Percentiles rank a stretch among this genome's conserved stretches.
phyloP scores from a whole-genome alignment of 2,329 filamentous ascomycete genomes.

The Alternaria panax region DNA sequence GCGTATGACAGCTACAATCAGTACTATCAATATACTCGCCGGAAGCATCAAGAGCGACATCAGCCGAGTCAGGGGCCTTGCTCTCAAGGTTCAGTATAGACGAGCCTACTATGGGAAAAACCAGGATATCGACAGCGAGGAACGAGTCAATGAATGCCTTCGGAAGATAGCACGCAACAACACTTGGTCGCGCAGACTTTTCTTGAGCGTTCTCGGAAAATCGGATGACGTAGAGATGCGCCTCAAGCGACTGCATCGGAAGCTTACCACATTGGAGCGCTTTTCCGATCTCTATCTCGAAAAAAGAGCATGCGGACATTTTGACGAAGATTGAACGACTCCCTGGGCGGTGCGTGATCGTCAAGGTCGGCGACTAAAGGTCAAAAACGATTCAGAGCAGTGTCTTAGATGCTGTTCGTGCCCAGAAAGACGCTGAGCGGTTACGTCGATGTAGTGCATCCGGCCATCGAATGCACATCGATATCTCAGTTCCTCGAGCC shows the following conservation, averaged over 20 bases:
- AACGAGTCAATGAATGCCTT: constrained; percentile 30
- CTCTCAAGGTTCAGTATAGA: constrained; percentile 20
- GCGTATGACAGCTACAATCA: constrained; percentile 25
- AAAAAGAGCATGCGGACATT: constrained; percentile 32
- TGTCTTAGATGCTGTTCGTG: constrained; percentile 28
- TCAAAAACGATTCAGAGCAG: constrained; percentile 21
- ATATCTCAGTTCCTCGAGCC: constrained; percentile 35
- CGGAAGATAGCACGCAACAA: constrained; percentile 24
- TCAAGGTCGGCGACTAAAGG: constrained; percentile 23
- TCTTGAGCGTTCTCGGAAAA: constrained; percentile 24
- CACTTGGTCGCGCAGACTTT: constrained; percentile 32
- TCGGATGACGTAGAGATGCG: constrained; percentile 28
- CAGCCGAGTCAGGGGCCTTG: constrained; percentile 25
- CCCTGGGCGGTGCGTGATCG: constrained; percentile 28
- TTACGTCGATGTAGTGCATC: constrained; percentile 27
- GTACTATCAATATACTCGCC: constrained; percentile 21
- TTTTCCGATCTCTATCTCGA: constrained; percentile 34
- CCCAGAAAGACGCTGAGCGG: constrained; percentile 37
- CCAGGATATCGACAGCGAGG: constrained; percentile 11
- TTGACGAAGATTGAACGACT: constrained; percentile 32
- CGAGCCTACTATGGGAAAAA: constrained; percentile 2
- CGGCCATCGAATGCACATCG: constrained; percentile 29
- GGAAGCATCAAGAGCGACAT: constrained; percentile 23
- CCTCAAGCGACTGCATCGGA: constrained; percentile 28
- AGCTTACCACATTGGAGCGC: constrained; percentile 32